These are phyloP conservation scores for Noccaea caerulescens DNA, from an alignment of 345 rosid species.

Conservation along the genomic window DNA sequence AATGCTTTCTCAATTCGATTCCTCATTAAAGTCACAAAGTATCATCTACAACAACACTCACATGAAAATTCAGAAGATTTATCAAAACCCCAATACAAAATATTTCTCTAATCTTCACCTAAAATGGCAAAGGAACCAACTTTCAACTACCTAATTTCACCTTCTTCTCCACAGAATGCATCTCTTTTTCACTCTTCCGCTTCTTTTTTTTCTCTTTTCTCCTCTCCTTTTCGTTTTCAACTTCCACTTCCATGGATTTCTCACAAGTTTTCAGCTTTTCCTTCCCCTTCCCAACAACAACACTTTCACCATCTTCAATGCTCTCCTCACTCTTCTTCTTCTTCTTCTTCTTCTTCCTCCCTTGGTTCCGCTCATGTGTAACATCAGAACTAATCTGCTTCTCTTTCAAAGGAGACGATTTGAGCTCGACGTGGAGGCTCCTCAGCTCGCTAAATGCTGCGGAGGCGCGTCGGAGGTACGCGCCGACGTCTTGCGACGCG, in stretches of 20 bases:
- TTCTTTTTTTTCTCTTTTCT: conserved; percentile 24
- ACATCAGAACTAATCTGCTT: too few relatives aligned
- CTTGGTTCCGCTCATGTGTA: too few relatives aligned
- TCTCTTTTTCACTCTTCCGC: background rate
- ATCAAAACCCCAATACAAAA: background rate
- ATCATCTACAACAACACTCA: background rate
- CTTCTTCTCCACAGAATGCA: too few relatives aligned
- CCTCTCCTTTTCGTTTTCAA: background rate
- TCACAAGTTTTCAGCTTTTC: too few relatives aligned
- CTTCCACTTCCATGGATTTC: background rate
- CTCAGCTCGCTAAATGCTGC: conserved; percentile 45
- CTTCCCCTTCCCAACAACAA: too few relatives aligned
- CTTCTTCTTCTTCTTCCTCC: too few relatives aligned
- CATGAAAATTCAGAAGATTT: background rate
- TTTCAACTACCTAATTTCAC: too few relatives aligned
- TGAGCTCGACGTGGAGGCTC: conserved; percentile 41
- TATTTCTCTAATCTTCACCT: background rate
- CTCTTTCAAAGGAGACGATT: background rate
- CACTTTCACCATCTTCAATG: too few relatives aligned
- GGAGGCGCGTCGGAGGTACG: conserved; percentile 51
- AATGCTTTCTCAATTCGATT: too few relatives aligned
- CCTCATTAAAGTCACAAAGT: background rate
- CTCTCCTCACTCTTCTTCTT: too few relatives aligned
- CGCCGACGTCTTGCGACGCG: conserved; percentile 50
- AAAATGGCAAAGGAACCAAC: too few relatives aligned